A percentile compares a stretch with the other conserved stretches of the same genome.
Evolutionary conservation across 208 protist species (phyloP).

Genomic region (Leishmania guyanensis): DNA sequence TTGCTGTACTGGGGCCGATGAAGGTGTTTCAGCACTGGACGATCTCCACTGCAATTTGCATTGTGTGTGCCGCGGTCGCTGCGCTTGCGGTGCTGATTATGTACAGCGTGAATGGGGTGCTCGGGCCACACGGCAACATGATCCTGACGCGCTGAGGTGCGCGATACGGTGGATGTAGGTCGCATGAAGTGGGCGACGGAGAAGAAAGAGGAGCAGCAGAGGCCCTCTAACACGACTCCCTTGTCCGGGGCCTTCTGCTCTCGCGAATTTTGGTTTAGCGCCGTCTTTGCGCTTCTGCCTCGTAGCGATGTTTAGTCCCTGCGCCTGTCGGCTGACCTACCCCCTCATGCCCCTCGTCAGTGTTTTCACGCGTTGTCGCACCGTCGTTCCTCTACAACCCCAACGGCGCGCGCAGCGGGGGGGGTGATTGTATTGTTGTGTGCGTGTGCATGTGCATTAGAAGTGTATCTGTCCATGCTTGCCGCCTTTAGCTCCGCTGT

Average conservation of each 20-base stretch:
- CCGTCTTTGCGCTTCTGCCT: not conserved
- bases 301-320: not conserved
- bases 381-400: not conserved
- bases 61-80: slow-evolving; percentile 28
- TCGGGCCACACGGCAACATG: slow-evolving; percentile 20
- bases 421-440: not conserved
- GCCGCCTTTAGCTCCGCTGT: not conserved
- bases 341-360: not conserved
- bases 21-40: slow-evolving; percentile 46
- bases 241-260: not conserved
- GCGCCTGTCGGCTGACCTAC: not conserved
- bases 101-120: slow-evolving; percentile 29
- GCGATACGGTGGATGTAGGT: not conserved
- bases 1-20: slow-evolving; percentile 39
- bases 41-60: slow-evolving; percentile 34
- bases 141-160: slow-evolving; percentile 19
- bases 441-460: not conserved
- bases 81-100: slow-evolving; percentile 34
- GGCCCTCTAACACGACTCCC: not conserved
- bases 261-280: not conserved
- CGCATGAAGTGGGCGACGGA: not conserved
- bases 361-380: not conserved
- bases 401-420: not conserved
- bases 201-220: not conserved
- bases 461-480: too few species aligned